Evolutionary conservation across 2,329 filamentous ascomycete genomes (phyloP).

Genomic region (Ophiostoma sp.): DNA sequence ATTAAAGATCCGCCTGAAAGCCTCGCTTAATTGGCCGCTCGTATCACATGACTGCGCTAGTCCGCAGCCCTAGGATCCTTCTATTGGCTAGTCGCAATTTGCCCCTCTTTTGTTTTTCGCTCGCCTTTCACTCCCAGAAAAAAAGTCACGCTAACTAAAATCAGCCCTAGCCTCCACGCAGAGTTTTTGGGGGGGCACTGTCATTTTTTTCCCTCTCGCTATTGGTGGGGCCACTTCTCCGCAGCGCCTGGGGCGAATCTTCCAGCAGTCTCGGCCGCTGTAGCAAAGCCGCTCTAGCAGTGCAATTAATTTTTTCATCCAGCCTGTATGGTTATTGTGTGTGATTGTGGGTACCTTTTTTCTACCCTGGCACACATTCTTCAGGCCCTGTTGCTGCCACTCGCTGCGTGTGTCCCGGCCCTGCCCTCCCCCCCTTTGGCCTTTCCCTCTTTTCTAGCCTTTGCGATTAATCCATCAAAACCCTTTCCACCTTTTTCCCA

Average conservation of each 20-base stretch:
- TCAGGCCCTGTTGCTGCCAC: neutral
- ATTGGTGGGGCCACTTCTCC: conserved; percentile 10
- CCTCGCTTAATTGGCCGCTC: neutral
- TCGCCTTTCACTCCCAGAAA: neutral
- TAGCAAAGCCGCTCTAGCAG: neutral
- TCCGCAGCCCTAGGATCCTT: neutral
- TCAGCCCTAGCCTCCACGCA: conserved; percentile 12
- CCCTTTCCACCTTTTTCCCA: conserved; percentile 17
- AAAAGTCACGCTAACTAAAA: neutral
- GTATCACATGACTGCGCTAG: neutral
- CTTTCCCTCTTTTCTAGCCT: neutral
- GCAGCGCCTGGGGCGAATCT: neutral
- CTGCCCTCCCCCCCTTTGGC: conserved; percentile 8
- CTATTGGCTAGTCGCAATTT: neutral
- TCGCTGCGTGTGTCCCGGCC: conserved; percentile 6
- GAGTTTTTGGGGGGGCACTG: conserved; percentile 13
- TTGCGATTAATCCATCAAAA: conserved; percentile 16
- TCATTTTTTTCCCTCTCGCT: conserved; percentile 10
- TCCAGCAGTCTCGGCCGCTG: conserved; percentile 3
- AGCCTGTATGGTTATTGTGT: conserved; percentile 7
- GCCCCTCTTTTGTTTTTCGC: conserved; percentile 6
- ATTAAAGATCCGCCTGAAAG: neutral
- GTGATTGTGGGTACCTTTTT: conserved; percentile 11
- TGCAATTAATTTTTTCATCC: conserved; percentile 1
- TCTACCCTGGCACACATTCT: conserved; percentile 12